These are phyloP conservation scores for Penicillium oxalicum DNA, from an alignment of 2,329 filamentous ascomycete genomes.

Conservation along the genomic window DNA sequence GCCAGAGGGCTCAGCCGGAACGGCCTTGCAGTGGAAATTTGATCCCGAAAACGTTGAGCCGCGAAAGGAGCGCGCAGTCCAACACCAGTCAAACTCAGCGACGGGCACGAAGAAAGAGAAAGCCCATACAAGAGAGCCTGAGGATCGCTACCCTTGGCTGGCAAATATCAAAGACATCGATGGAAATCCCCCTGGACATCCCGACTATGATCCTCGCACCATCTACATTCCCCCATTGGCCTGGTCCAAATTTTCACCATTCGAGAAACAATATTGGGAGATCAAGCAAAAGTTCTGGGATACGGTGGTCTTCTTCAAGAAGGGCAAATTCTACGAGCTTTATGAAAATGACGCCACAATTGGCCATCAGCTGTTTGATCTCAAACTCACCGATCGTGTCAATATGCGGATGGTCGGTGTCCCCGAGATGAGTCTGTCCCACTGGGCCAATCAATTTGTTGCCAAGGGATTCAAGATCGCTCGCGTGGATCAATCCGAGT, in stretches of 20 bases:
- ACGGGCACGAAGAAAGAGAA: constrained; percentile 51
- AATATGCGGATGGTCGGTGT: constrained; percentile 99
- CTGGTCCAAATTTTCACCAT: constrained; percentile 79
- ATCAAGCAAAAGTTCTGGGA: constrained; percentile 98
- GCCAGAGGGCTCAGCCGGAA: constrained; percentile 54
- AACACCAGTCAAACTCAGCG: constrained; percentile 30
- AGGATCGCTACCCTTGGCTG: constrained; percentile 84
- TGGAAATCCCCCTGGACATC: constrained; percentile 67
- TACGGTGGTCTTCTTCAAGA: constrained; percentile 98
- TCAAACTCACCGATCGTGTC: constrained; percentile 95
- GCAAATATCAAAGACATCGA: constrained; percentile 81
- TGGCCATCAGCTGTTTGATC: constrained; percentile 91
- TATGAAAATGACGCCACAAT: constrained; percentile 97
- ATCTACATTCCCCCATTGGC: constrained; percentile 81
- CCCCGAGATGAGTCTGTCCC: constrained; percentile 87
- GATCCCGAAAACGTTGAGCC: constrained; percentile 55
- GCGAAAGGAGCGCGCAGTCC: constrained; percentile 43
- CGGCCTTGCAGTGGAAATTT: constrained; percentile 76
- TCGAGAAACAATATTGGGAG: constrained; percentile 98
- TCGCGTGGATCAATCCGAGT: constrained; percentile 93
- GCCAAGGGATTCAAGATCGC: constrained; percentile 98
- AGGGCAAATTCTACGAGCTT: constrained; percentile 97
- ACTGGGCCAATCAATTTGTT: constrained; percentile 98
- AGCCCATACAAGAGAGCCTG: constrained; percentile 73
- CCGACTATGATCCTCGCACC: constrained; percentile 85